Evolutionary conservation across 176 grass and related monocot species (phyloP).

Genomic region (Puccinellia tenuiflora): DNA sequence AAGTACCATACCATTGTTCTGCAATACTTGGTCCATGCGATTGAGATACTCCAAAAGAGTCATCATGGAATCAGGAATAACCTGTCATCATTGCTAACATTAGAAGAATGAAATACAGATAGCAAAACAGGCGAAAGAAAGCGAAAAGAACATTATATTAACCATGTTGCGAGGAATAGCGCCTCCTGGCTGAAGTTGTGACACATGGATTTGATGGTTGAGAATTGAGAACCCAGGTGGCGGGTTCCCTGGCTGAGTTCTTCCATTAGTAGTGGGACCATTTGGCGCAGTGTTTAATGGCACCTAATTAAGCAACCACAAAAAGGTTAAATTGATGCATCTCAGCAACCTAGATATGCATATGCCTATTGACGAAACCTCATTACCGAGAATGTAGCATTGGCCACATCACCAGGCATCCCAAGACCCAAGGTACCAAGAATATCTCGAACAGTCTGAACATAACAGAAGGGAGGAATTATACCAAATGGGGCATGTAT

Average conservation of each 20-base stretch:
- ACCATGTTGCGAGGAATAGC: slow-evolving; percentile 51
- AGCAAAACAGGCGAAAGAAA: neutral
- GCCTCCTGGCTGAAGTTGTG: slow-evolving; percentile 45
- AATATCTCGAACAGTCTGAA: slow-evolving; percentile 70
- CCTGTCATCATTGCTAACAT: slow-evolving; percentile 35
- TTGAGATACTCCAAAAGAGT: slow-evolving; percentile 73
- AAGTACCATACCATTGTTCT: slow-evolving; percentile 51
- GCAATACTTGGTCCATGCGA: slow-evolving; percentile 63
- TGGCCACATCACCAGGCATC: slow-evolving; percentile 49
- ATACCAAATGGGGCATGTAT: neutral
- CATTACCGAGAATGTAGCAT: slow-evolving; percentile 42
- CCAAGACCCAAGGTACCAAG: slow-evolving; percentile 62
- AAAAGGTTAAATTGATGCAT: neutral
- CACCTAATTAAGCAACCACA: slow-evolving; percentile 46
- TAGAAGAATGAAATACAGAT: neutral
- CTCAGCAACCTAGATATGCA: neutral
- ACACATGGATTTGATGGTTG: slow-evolving; percentile 74
- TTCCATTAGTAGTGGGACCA: slow-evolving; percentile 54
- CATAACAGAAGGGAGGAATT: slow-evolving; percentile 1
- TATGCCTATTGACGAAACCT: slow-evolving; percentile 3
- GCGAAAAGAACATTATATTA: neutral
- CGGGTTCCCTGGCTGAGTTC: slow-evolving; percentile 45
- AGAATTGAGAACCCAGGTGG: slow-evolving; percentile 51
- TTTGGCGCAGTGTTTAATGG: slow-evolving; percentile 43
- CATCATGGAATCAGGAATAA: slow-evolving; percentile 81